Evolutionary conservation across 1,284 basidiomycete species (phyloP), one percentile per base, ranked within the genome.

Genomic region (Ceratobasidium sp.): DNA sequence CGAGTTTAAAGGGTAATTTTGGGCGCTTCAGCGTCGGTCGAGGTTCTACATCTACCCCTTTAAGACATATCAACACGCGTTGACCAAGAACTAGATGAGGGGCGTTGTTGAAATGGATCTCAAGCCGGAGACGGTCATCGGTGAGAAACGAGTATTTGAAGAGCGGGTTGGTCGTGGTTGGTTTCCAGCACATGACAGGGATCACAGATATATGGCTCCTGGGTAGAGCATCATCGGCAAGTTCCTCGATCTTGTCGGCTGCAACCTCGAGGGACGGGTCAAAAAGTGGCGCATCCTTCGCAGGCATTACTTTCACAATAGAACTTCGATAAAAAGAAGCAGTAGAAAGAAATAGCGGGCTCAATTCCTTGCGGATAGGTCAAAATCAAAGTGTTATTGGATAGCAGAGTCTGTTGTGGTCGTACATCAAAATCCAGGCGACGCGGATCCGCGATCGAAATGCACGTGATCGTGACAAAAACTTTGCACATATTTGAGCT

Each of bases 1-100:
- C 27, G n/a, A 64, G 60, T 29, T 64, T 64, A 14, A 64, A 64
- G 3, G 60, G 60, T 27, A 64, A 29, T 19, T 44, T 64, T 3
- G 36, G 11, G 14, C 8, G 49, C 39, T 50, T 50, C 16, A 36
- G n/a, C 29, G 21, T 53, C n/a, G 60, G 47, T 7, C 60, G 49
- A 2, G 49, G 36, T 25, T 11, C 27, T 21, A 64, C 16, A 5
- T 23, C 30, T 8, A 25, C 60, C 13, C 60, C 60, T 54, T 54
- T 64, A 21, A 64, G 27, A 19, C 60, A 53, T n/a, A 64, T 29
- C 27, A 64, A 39, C 36, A 64, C 50, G 23, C 5, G 49, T 23
- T 64, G 25, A 1, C 29, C 23, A 8, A 53, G 60, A 19, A 29
- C 47, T 6, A 64, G 36, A 19, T 19, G 36, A 27, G 52, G 19